Conservation (phyloP, 495 filamentous ascomycete genomes). For the Pyrenopolyporus hunteri region DNA sequence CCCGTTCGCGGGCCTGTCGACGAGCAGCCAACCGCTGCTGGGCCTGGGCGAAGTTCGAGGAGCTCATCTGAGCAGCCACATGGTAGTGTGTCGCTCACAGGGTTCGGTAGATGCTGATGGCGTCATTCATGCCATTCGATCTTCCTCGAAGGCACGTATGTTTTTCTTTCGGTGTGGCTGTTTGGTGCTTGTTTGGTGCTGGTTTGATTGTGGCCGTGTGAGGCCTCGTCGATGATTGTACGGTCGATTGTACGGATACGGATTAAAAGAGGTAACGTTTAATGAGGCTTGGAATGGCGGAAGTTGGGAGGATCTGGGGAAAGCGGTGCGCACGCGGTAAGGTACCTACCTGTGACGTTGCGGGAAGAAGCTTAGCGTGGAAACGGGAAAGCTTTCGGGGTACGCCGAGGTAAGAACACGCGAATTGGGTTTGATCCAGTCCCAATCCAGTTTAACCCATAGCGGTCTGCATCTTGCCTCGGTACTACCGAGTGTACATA, state of each 20-base stretch:
- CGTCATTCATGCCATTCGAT: constrained; percentile 19
- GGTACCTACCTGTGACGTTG: constrained; percentile 28
- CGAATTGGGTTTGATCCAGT: constrained; percentile 4
- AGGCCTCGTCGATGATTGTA: too few relatives aligned
- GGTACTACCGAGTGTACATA: constrained; percentile 20
- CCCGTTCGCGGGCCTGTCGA: constrained; percentile 71
- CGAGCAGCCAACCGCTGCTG: constrained; percentile 83
- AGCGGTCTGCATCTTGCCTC: constrained; percentile 23
- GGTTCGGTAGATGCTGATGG: not conserved
- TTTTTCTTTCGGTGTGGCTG: not conserved
- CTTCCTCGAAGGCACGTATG: not conserved
- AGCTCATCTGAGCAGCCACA: constrained; percentile 62
- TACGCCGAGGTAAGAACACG: constrained; percentile 34
- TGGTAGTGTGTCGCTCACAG: constrained; percentile 16
- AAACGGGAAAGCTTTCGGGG: constrained; percentile 30
- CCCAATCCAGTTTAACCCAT: not conserved
- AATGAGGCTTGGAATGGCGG: constrained; percentile 35
- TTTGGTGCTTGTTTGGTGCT: not conserved
- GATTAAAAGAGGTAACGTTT: too few relatives aligned
- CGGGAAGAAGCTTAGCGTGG: not conserved
- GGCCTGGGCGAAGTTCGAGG: constrained; percentile 80
- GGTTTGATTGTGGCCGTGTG: not conserved
- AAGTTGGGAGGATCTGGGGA: constrained; percentile 6
- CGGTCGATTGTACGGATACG: too few relatives aligned
- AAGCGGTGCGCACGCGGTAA: not conserved